Conservation (phyloP, 768 basidiomycete species). For the Podaxis sp. region DNA sequence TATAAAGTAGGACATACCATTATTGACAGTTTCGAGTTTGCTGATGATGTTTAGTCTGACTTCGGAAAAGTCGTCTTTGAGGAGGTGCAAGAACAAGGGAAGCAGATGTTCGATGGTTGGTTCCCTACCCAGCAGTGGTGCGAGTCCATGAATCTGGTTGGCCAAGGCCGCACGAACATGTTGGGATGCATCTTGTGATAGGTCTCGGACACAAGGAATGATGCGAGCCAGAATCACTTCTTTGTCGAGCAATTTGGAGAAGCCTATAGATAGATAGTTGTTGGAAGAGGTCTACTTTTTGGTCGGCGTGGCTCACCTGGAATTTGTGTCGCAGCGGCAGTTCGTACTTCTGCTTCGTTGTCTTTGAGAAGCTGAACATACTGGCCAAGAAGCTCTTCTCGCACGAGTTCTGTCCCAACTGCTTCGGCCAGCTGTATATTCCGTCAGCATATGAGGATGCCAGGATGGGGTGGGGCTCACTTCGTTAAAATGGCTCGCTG, state of each 20-base stretch:
- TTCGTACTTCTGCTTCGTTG: slow-evolving; percentile 97
- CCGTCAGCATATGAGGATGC: not conserved
- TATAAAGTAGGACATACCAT: slow-evolving; percentile 52
- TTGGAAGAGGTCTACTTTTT: slow-evolving; percentile 7
- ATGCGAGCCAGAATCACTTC: slow-evolving; percentile 92
- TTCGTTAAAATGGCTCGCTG: slow-evolving; percentile 95
- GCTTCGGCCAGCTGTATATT: slow-evolving; percentile 77
- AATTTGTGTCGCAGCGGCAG: slow-evolving; percentile 93
- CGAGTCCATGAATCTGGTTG: slow-evolving; percentile 93
- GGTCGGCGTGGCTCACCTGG: slow-evolving; percentile 61
- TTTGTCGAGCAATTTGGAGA: slow-evolving; percentile 89
- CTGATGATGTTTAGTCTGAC: slow-evolving; percentile 97
- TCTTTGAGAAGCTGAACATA: slow-evolving; percentile 95
- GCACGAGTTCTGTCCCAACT: slow-evolving; percentile 85
- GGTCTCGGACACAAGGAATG: slow-evolving; percentile 91
- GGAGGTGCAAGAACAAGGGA: slow-evolving; percentile 91
- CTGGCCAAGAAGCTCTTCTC: slow-evolving; percentile 91
- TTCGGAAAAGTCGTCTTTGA: slow-evolving; percentile 99
- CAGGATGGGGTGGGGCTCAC: slow-evolving; percentile 36
- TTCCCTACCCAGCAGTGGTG: slow-evolving; percentile 90
- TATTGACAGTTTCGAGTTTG: slow-evolving; percentile 95
- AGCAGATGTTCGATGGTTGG: slow-evolving; percentile 96
- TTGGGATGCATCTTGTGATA: slow-evolving; percentile 92
- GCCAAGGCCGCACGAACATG: slow-evolving; percentile 97
- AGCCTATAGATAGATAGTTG: slow-evolving; percentile 53